These are phyloP conservation scores for Trichoderma gracile DNA, from an alignment of 2,329 filamentous ascomycete genomes.

Conservation along the genomic window DNA sequence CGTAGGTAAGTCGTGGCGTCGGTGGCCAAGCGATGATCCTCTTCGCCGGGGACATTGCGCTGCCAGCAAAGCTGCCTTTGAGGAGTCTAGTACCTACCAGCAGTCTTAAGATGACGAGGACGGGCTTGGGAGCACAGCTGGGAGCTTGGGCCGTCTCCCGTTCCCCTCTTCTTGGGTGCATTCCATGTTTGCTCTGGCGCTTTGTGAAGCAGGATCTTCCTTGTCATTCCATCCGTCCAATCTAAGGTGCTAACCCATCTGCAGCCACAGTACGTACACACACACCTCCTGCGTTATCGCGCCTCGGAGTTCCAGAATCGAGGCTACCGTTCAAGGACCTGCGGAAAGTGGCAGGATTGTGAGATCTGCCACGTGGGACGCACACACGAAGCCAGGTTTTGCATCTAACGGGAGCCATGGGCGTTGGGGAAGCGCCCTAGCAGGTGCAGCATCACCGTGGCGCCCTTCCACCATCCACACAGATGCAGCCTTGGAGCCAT, in stretches of 20 bases:
- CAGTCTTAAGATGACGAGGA: neutral
- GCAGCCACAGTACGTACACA: no score
- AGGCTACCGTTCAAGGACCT: constrained; percentile 2
- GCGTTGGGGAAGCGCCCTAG: neutral
- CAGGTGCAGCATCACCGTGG: neutral
- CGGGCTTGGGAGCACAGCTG: neutral
- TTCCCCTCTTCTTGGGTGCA: neutral
- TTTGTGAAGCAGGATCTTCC: neutral
- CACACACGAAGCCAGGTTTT: constrained; percentile 8
- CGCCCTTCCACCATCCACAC: neutral
- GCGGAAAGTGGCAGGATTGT: constrained; percentile 18
- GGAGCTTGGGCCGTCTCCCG: neutral
- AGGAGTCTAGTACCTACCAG: no score
- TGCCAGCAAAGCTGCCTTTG: neutral
- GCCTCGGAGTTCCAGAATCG: constrained; percentile 10
- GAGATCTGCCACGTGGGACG: constrained; percentile 26
- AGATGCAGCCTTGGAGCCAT: constrained; percentile 5
- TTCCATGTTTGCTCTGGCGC: neutral
- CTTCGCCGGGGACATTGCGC: no score
- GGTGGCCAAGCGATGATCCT: no score
- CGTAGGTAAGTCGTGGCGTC: no score
- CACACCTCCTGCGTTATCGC: neutral
- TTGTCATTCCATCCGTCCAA: no score
- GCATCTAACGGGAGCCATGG: constrained; percentile 19
- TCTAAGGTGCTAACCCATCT: no score